Percentiles rank a stretch among this genome's conserved stretches.
phyloP scores from a whole-genome alignment of 352 stramenopile species.

The Phytophthora boehmeriae region DNA sequence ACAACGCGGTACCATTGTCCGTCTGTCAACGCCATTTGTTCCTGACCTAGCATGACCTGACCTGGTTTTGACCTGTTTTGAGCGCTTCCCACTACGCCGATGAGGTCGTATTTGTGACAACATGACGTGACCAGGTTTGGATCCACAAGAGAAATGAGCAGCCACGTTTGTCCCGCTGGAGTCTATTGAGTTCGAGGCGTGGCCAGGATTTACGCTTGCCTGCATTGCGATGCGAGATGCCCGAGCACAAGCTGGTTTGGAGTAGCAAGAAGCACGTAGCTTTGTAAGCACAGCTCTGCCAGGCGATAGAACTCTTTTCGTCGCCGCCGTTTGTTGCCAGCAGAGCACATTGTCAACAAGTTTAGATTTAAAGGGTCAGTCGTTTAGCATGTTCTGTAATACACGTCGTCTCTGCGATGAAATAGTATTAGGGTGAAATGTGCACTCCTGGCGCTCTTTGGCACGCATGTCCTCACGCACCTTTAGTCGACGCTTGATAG shows the following conservation, averaged over 20 bases:
- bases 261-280: too few relatives aligned
- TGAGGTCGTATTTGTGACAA: too few relatives aligned
- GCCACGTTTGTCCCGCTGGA: too few relatives aligned
- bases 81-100: background rate
- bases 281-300: too few relatives aligned
- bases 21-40: slow-evolving; percentile 2
- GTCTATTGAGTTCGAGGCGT: too few relatives aligned
- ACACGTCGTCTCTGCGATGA: slow-evolving; percentile 59
- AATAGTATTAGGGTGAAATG: slow-evolving; percentile 60
- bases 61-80: background rate
- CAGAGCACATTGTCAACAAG: slow-evolving; percentile 1
- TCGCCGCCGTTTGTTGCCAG: background rate
- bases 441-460: slow-evolving; percentile 65
- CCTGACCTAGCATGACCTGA: slow-evolving; percentile 4
- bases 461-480: slow-evolving; percentile 53
- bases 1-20: background rate
- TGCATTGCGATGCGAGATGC: too few relatives aligned
- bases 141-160: too few relatives aligned
- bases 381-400: slow-evolving; percentile 54
- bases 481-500: slow-evolving; percentile 48
- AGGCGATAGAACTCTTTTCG: too few relatives aligned
- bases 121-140: too few relatives aligned
- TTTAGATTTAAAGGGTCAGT: slow-evolving; percentile 12
- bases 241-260: too few relatives aligned
- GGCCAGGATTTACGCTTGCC: too few relatives aligned